phyloP scores from a whole-genome alignment of 305 asterid genomes.

The Solanum hybrid region DNA sequence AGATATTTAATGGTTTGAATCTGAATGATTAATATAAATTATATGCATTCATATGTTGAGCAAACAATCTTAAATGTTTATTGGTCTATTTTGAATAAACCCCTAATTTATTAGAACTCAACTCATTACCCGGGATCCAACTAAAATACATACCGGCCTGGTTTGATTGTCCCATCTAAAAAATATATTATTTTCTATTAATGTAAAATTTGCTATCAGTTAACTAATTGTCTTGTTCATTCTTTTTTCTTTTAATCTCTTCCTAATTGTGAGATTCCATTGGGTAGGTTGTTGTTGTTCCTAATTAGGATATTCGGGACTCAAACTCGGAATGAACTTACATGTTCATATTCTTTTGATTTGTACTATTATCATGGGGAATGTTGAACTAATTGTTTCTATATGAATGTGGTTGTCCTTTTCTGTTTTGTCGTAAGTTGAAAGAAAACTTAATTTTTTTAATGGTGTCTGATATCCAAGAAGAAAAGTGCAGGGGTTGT shows the following conservation, averaged over 20 bases:
- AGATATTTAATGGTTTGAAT: not conserved
- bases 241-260: not conserved
- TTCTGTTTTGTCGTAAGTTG: not conserved
- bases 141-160: not conserved
- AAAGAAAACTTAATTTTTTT: not conserved
- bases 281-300: not conserved
- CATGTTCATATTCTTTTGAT: not conserved
- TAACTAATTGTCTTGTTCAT: not conserved
- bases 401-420: not conserved
- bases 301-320: not conserved
- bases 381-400: not conserved
- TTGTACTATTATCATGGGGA: not conserved
- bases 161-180: not conserved
- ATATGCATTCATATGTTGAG: not conserved
- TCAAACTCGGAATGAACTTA: not conserved
- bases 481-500: not conserved
- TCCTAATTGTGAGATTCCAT: not conserved
- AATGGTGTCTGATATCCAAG: not conserved
- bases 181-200: not conserved
- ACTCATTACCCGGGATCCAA: not conserved
- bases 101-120: not conserved
- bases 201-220: not conserved
- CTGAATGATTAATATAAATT: not conserved
- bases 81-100: not conserved
- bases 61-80: not conserved